phyloP scores from a whole-genome alignment of 768 basidiomycete genomes.

The Boletus sensibilis region DNA sequence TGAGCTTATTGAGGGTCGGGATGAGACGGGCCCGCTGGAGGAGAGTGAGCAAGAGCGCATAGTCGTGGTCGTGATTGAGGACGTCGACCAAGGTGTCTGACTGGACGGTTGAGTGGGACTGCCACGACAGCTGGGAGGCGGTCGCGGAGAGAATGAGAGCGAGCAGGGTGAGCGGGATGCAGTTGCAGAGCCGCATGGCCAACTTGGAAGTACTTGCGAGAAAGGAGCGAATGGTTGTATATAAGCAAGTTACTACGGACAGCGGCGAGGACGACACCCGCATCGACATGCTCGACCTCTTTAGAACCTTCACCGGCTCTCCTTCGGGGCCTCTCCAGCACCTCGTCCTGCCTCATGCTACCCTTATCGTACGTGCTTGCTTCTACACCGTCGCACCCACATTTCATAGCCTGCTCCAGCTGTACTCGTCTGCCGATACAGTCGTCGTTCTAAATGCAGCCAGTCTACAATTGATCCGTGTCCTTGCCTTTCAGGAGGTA shows the following conservation, averaged over 20 bases:
- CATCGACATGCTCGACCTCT: slow-evolving; percentile 45
- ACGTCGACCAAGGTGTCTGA: slow-evolving; percentile 74
- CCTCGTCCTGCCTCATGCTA: slow-evolving; percentile 52
- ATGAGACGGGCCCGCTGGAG: slow-evolving; percentile 85
- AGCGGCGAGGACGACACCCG: neutral
- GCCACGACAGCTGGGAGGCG: slow-evolving; percentile 26
- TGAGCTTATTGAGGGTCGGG: slow-evolving; percentile 86
- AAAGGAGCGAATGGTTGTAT: neutral
- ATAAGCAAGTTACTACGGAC: slow-evolving; percentile 12
- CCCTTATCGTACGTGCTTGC: slow-evolving; percentile 55
- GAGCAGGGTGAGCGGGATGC: slow-evolving; percentile 37
- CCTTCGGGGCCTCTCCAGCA: slow-evolving; percentile 56
- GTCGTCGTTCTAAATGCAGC: slow-evolving; percentile 72
- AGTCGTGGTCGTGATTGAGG: slow-evolving; percentile 74
- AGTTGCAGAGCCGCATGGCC: slow-evolving; percentile 35
- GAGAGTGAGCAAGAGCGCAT: slow-evolving; percentile 68
- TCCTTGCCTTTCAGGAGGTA: slow-evolving; percentile 78
- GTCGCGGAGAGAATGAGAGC: slow-evolving; percentile 12
- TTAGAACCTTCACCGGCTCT: slow-evolving; percentile 46
- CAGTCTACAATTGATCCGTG: slow-evolving; percentile 59
- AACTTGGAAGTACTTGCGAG: neutral
- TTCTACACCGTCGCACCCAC: neutral
- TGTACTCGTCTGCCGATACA: slow-evolving; percentile 71
- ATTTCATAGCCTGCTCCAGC: slow-evolving; percentile 37
- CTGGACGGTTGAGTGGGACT: slow-evolving; percentile 20